Percentiles rank a stretch among this genome's conserved stretches.
phyloP scores from a whole-genome alignment of 2,329 filamentous ascomycete genomes.

The Aspergillus nomiae region DNA sequence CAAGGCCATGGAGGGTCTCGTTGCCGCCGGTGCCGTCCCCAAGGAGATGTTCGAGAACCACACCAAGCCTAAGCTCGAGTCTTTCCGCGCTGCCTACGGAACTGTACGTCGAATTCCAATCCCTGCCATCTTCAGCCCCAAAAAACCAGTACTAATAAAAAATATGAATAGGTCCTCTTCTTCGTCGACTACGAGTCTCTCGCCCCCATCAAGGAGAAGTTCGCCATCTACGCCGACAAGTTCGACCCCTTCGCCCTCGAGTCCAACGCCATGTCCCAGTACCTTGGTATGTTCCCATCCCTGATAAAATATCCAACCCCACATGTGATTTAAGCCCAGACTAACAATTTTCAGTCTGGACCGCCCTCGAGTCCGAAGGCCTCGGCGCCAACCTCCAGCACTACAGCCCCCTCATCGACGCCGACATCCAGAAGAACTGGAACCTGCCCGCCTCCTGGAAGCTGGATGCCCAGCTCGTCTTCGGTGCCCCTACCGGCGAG shows the following conservation, averaged over 20 bases:
- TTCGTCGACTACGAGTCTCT: slow-evolving; percentile 73
- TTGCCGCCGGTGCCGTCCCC: slow-evolving; percentile 53
- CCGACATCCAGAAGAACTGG: slow-evolving; percentile 69
- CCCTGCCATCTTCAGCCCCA: no score
- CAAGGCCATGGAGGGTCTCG: slow-evolving; percentile 56
- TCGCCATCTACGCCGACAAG: slow-evolving; percentile 73
- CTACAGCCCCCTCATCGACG: slow-evolving; percentile 84
- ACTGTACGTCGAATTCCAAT: slow-evolving; percentile 57
- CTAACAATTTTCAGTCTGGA: slow-evolving; percentile 59
- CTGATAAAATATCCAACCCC: neutral
- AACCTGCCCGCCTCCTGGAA: slow-evolving; percentile 70
- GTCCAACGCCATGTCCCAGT: slow-evolving; percentile 78
- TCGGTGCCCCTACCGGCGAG: slow-evolving; percentile 54
- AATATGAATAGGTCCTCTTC: slow-evolving; percentile 63
- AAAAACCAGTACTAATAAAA: neutral
- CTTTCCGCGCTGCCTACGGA: slow-evolving; percentile 73
- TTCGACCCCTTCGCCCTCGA: slow-evolving; percentile 77
- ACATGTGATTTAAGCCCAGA: neutral
- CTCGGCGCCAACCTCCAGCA: slow-evolving; percentile 88
- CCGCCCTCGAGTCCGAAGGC: slow-evolving; percentile 77
- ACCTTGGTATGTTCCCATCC: slow-evolving; percentile 42
- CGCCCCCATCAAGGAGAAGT: slow-evolving; percentile 60
- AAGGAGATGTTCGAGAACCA: slow-evolving; percentile 52
- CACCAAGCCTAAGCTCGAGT: slow-evolving; percentile 48
- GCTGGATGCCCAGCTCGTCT: slow-evolving; percentile 80